Conservation (phyloP, 495 filamentous ascomycete species). For the Penicillium fimorum region DNA sequence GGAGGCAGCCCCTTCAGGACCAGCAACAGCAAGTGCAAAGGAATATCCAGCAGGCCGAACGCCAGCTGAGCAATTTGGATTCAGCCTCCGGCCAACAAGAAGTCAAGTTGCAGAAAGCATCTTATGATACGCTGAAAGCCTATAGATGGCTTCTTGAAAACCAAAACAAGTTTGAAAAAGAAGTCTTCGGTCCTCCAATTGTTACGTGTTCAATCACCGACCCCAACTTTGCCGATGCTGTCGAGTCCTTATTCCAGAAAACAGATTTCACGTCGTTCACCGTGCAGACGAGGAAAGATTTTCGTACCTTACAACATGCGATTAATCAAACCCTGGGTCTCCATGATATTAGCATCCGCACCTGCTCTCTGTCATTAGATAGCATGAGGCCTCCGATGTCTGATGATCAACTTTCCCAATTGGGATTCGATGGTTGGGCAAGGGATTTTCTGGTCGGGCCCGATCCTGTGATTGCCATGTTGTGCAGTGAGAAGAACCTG, state of each 20-base stretch:
- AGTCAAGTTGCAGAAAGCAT: constrained; percentile 54
- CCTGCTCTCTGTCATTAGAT: constrained; percentile 45
- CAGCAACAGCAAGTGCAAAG: constrained; percentile 26
- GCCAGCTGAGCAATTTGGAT: constrained; percentile 59
- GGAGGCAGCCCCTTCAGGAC: constrained; percentile 24
- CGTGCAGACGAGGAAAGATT: constrained; percentile 67
- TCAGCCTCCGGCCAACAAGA: constrained; percentile 77
- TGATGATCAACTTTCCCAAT: constrained; percentile 49
- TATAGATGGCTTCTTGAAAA: constrained; percentile 82
- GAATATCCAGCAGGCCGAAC: constrained; percentile 37
- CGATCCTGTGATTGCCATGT: constrained; percentile 79
- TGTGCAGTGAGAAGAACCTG: constrained; percentile 66
- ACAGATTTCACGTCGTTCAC: constrained; percentile 74
- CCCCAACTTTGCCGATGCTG: constrained; percentile 63
- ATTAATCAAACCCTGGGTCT: constrained; percentile 54
- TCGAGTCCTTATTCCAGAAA: constrained; percentile 68
- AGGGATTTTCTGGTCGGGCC: constrained; percentile 77
- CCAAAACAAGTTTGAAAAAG: constrained; percentile 67
- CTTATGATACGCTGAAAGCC: constrained; percentile 60
- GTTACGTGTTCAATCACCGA: constrained; percentile 81
- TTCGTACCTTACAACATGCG: constrained; percentile 57
- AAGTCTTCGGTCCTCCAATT: constrained; percentile 82
- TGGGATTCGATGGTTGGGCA: constrained; percentile 79
- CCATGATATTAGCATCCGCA: constrained; percentile 63
- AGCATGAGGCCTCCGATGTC: constrained; percentile 54